Base-by-base conservation (phyloP, 768 basidiomycete genomes). In the Sarcodon sp. region DNA sequence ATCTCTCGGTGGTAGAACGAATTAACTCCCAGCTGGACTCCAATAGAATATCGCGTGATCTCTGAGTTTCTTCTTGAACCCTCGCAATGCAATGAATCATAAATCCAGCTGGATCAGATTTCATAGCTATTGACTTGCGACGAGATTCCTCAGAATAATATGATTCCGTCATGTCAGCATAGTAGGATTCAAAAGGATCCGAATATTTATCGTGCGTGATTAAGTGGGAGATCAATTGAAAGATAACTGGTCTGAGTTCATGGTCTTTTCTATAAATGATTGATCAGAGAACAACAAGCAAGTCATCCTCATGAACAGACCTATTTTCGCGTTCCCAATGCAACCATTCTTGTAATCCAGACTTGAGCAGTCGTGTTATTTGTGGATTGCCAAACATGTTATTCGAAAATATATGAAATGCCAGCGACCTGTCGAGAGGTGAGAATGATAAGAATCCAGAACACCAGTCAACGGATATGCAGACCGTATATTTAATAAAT, bases 111-210 rank as follows among this genome's bases (percentile, higher is more conserved):
- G 84, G 73, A 12, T 68, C 52, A 41, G 66, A 57, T 37, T 71
- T 63, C 49, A 70, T 54, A 11, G 59, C 51, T n/a, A 65, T 58
- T 0, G 69, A 60, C 27, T 64, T 61, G 35, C 55, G 53, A 11
- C 59, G 52, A 0, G 79, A 79, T 57, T 87, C 79, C 0, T 54
- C 59, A 0, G 62, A 46, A 55, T 84, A 88, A 56, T 74, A 84
- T 1, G 65, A 58, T 15, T 61, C 57, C 0, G 83, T 79, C 15
- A 67, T 53, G 15, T 69, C 61, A 38, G 83, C 53, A 54, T 80
- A 76, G 49, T 63, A 69, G 7, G 70, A 65, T 55, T 87, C 80
- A 47, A 88, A 80, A 21, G 68, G 55, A 16, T 70, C 50, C 2
- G 55, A 55, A 54, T 85, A 89, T 49, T 77, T 70, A 27, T 70